Evolutionary conservation across 2,329 filamentous ascomycete species (phyloP).

Genomic region (Fusarium torreyae): DNA sequence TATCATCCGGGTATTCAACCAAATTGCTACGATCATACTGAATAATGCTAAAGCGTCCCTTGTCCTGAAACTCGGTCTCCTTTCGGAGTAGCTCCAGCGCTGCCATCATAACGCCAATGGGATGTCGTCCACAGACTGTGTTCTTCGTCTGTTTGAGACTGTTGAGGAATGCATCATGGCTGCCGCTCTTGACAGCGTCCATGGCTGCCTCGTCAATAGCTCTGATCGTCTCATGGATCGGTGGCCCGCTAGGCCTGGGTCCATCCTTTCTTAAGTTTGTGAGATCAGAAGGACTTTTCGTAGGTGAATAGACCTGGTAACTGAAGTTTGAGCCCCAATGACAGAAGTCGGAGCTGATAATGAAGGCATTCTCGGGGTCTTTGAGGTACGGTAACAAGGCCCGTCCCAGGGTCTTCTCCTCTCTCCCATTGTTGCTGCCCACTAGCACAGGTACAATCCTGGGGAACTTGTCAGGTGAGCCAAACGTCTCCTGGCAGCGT

Average conservation of each 20-base stretch:
- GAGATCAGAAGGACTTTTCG: slow-evolving; percentile 57
- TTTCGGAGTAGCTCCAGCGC: slow-evolving; percentile 77
- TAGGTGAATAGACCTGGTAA: slow-evolving; percentile 82
- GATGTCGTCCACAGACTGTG: slow-evolving; percentile 94
- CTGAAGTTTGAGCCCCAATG: slow-evolving; percentile 90
- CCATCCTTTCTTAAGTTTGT: slow-evolving; percentile 56
- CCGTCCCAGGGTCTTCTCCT: slow-evolving; percentile 78
- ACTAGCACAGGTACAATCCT: slow-evolving; percentile 88
- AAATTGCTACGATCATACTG: slow-evolving; percentile 90
- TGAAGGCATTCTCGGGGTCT: slow-evolving; percentile 83
- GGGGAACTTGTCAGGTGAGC: slow-evolving; percentile 71
- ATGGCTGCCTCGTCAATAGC: slow-evolving; percentile 86
- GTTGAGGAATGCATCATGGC: slow-evolving; percentile 77
- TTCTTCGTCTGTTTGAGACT: slow-evolving; percentile 83
- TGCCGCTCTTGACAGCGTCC: slow-evolving; percentile 84
- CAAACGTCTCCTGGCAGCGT: slow-evolving; percentile 70
- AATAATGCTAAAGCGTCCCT: slow-evolving; percentile 80
- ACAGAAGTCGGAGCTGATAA: slow-evolving; percentile 96
- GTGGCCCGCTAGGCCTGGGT: slow-evolving; percentile 56
- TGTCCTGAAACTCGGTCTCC: slow-evolving; percentile 54
- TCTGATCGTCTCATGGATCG: slow-evolving; percentile 89
- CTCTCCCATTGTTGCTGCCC: slow-evolving; percentile 75
- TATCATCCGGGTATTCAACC: slow-evolving; percentile 77
- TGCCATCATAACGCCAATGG: slow-evolving; percentile 93
- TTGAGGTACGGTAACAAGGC: slow-evolving; percentile 84